A percentile compares a stretch with the other conserved stretches of the same genome.
Evolutionary conservation across 352 stramenopile genomes (phyloP).

Genomic region (Phytophthora pini): DNA sequence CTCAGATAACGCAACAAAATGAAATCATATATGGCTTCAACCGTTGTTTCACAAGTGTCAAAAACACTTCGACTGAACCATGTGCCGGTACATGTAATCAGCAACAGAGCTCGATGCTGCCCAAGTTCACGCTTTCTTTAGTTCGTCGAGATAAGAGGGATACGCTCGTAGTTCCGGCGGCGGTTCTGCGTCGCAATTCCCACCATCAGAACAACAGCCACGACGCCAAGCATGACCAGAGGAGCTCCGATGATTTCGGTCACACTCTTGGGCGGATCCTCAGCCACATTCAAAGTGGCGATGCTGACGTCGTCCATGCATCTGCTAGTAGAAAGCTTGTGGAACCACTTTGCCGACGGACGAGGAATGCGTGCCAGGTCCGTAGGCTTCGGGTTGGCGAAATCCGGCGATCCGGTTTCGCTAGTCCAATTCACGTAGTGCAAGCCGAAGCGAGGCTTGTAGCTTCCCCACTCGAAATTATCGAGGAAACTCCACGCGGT

Average conservation of each 20-base stretch:
- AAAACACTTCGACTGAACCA: too few species aligned
- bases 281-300: neutral
- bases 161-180: constrained; percentile 8
- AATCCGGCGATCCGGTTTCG: constrained; percentile 32
- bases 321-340: constrained; percentile 33
- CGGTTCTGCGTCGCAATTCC: constrained; percentile 10
- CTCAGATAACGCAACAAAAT: too few species aligned
- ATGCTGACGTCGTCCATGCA: constrained; percentile 26
- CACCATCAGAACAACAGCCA: constrained; percentile 18
- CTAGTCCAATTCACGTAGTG: constrained; percentile 69
- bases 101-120: neutral
- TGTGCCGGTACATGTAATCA: too few species aligned
- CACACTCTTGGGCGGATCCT: constrained; percentile 7
- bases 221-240: constrained; percentile 14
- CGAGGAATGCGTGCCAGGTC: constrained; percentile 47
- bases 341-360: constrained; percentile 47
- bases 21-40: too few species aligned
- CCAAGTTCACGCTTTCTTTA: neutral
- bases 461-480: constrained; percentile 57
- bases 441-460: constrained; percentile 59
- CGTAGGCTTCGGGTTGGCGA: constrained; percentile 33
- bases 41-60: too few species aligned
- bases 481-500: constrained; percentile 48
- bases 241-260: constrained; percentile 15
- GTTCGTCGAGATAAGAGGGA: constrained; percentile 16